Percentiles rank a stretch among this genome's conserved stretches.
These are phyloP conservation scores for Spencermartinsiella europaea DNA, from an alignment of 805 yeast species.

Conservation along the genomic window DNA sequence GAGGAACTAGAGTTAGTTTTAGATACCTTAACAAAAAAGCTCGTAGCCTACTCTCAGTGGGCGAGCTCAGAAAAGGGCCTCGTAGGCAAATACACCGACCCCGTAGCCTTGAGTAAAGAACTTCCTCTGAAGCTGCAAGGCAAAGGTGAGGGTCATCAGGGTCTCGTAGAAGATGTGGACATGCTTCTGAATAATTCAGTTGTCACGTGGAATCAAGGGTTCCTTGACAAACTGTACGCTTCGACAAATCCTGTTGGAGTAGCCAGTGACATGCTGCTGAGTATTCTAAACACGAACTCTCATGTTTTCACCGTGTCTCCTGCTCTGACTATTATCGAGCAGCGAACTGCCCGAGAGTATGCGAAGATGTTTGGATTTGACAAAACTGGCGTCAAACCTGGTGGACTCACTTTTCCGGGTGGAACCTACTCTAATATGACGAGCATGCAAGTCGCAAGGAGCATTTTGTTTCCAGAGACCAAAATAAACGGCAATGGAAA, in stretches of 20 bases:
- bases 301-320: conserved; percentile 85
- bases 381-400: conserved; percentile 49
- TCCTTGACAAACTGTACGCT: conserved; percentile 77
- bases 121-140: conserved; percentile 36
- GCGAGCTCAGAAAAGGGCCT: conserved; percentile 41
- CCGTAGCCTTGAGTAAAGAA: conserved; percentile 39
- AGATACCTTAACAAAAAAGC: conserved; percentile 44
- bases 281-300: conserved; percentile 72
- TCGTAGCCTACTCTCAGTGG: conserved; percentile 50
- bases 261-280: conserved; percentile 61
- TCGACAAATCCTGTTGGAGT: conserved; percentile 84
- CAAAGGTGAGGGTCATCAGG: conserved; percentile 38
- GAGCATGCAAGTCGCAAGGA: conserved; percentile 70
- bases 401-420: conserved; percentile 82
- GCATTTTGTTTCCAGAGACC: conserved; percentile 62
- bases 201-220: conserved; percentile 84
- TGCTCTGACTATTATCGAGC: conserved; percentile 68
- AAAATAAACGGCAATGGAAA: conserved; percentile 51
- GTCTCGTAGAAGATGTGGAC: conserved; percentile 48
- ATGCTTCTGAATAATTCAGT: conserved; percentile 60
- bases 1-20: conserved; percentile 54
- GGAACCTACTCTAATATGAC: conserved; percentile 86
- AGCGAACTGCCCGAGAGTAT: conserved; percentile 58
- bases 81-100: conserved; percentile 44
- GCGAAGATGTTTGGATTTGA: conserved; percentile 60